phyloP scores from a whole-genome alignment of 116 monocot species.

The Trichopus zeylanicus region DNA sequence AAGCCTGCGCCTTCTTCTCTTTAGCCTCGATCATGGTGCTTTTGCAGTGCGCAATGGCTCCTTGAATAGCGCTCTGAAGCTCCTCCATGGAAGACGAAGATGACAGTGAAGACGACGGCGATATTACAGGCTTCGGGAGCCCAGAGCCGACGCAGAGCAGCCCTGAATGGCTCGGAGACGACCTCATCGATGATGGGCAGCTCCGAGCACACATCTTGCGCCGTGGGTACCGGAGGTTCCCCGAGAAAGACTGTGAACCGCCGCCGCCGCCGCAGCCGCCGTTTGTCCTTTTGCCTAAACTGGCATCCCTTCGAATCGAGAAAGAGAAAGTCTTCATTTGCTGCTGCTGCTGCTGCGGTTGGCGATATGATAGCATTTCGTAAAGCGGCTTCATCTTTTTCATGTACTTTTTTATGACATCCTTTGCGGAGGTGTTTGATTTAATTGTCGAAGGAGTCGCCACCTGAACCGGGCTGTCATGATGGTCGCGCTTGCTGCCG shows the following conservation, averaged over 20 bases:
- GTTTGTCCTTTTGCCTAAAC: no score
- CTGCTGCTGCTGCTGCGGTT: conserved; percentile 7
- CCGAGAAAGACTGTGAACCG: conserved; percentile 60
- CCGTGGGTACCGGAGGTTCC: conserved; percentile 49
- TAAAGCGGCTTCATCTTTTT: conserved; percentile 77
- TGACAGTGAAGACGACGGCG: neutral
- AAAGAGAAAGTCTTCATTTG: conserved; percentile 74
- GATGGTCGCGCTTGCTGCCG: conserved; percentile 30
- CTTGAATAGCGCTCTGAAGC: conserved; percentile 83
- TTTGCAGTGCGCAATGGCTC: conserved; percentile 93
- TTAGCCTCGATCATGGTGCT: conserved; percentile 24
- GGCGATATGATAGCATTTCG: conserved; percentile 3
- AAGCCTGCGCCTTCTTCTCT: conserved; percentile 3
- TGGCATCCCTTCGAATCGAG: conserved; percentile 52
- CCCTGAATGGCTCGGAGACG: conserved; percentile 71
- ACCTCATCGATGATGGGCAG: conserved; percentile 78
- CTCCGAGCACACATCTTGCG: conserved; percentile 33
- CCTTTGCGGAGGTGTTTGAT: conserved; percentile 32
- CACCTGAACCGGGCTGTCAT: neutral
- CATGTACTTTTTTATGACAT: conserved; percentile 78
- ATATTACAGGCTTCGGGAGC: no score
- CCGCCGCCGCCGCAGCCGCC: no score
- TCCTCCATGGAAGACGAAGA: conserved; percentile 65
- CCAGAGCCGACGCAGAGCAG: conserved; percentile 22
- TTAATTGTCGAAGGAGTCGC: conserved; percentile 3